Conservation (phyloP, 192 early-diverging fungal species). For the Entomortierella chlamydospora region DNA sequence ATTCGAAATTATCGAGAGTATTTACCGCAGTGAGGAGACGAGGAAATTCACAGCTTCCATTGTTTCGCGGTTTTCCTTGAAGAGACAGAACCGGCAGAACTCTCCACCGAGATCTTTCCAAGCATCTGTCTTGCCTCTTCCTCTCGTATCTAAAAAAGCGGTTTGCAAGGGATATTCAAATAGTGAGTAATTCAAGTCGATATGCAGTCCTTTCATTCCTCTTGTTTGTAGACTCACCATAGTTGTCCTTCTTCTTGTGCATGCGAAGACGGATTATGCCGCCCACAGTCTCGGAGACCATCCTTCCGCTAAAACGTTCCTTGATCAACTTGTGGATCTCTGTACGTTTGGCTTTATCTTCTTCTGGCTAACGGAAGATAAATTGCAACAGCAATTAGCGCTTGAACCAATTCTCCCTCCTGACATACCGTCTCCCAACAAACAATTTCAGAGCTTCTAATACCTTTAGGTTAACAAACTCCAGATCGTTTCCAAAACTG, state of each 20-base stretch:
- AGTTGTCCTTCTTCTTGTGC: slow-evolving; percentile 53
- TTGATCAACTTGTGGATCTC: slow-evolving; percentile 65
- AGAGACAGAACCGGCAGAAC: slow-evolving; percentile 86
- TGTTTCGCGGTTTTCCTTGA: slow-evolving; percentile 94
- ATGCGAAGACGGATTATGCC: slow-evolving; percentile 59
- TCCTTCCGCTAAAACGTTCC: slow-evolving; percentile 58
- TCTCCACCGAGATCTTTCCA: slow-evolving; percentile 77
- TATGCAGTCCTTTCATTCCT: too few species aligned
- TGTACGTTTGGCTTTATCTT: slow-evolving; percentile 66
- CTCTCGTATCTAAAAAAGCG: slow-evolving; percentile 46
- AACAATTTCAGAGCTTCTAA: not conserved
- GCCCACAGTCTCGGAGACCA: slow-evolving; percentile 62
- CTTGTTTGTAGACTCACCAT: slow-evolving; percentile 16
- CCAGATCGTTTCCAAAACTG: slow-evolving; percentile 46
- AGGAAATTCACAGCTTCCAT: slow-evolving; percentile 84
- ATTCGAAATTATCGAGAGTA: not conserved
- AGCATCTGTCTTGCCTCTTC: slow-evolving; percentile 35
- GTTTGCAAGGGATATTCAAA: not conserved
- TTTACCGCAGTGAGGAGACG: slow-evolving; percentile 55
- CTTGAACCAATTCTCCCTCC: too few species aligned
- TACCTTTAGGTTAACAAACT: slow-evolving; percentile 50
- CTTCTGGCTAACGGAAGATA: slow-evolving; percentile 42
- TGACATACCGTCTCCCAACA: too few species aligned
- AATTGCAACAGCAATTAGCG: not conserved
- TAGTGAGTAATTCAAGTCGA: too few species aligned